phyloP scores from a whole-genome alignment of 2,329 filamentous ascomycete genomes.

The Phaeosphaeriaceae sp. region DNA sequence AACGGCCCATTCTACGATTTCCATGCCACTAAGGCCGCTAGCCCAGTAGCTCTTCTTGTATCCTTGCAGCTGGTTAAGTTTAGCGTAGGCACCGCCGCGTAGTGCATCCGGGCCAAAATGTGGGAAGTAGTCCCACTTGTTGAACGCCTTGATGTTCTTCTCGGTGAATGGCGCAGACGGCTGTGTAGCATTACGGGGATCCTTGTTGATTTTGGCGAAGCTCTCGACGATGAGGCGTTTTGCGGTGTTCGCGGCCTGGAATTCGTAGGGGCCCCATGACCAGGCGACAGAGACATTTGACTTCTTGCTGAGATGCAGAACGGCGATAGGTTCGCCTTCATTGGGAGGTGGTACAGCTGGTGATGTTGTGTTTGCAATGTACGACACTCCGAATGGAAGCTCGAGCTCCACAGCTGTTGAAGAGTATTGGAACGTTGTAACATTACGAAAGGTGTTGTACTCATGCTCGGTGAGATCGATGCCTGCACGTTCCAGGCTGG shows the following conservation, averaged over 20 bases:
- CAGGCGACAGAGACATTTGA: constrained; percentile 44
- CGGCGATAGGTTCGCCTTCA: constrained; percentile 42
- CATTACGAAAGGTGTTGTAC: constrained; percentile 38
- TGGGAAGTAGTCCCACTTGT: constrained; percentile 50
- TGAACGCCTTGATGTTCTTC: constrained; percentile 41
- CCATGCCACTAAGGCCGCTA: constrained; percentile 46
- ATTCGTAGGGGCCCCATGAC: constrained; percentile 48
- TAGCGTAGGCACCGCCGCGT: constrained; percentile 35
- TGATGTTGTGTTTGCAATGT: constrained; percentile 35
- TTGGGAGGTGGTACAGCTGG: constrained; percentile 39
- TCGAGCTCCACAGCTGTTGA: constrained; percentile 42
- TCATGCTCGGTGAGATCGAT: constrained; percentile 44
- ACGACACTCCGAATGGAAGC: constrained; percentile 46
- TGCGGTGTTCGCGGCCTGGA: constrained; percentile 34
- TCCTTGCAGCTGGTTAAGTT: constrained; percentile 45
- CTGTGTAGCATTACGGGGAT: constrained; percentile 41
- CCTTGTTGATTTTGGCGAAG: constrained; percentile 44
- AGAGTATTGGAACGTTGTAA: constrained; percentile 46
- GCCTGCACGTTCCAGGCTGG: constrained; percentile 40
- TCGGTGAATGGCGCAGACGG: constrained; percentile 23
- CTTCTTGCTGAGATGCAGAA: constrained; percentile 37
- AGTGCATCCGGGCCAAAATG: constrained; percentile 42
- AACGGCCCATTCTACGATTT: constrained; percentile 48
- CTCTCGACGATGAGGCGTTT: constrained; percentile 37
- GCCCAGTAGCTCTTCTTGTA: constrained; percentile 47